Percentiles rank a stretch among this genome's conserved stretches.
Evolutionary conservation across 805 yeast genomes (phyloP).

Genomic region (Starmera amethionina): DNA sequence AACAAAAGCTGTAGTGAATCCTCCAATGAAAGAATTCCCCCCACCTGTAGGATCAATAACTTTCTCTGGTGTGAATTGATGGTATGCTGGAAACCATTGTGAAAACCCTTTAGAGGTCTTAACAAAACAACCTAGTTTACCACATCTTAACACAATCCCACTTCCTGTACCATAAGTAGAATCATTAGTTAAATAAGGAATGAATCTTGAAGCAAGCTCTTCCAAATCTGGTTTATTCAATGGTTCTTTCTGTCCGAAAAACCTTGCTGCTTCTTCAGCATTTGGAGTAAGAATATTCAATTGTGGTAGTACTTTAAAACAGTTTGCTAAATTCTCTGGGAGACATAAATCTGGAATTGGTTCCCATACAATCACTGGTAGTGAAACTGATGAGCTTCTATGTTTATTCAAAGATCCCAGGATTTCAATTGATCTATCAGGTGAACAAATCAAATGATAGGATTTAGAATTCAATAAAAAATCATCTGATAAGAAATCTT

Average conservation of each 20-base stretch:
- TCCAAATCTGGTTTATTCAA: constrained; percentile 28
- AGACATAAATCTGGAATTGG: constrained; percentile 75
- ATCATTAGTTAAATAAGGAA: constrained; percentile 28
- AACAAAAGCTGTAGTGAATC: constrained; percentile 52
- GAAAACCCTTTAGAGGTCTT: constrained; percentile 19
- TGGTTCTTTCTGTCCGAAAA: constrained; percentile 41
- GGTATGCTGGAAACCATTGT: constrained; percentile 68
- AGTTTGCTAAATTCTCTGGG: constrained; percentile 34
- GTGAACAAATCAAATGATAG: constrained; percentile 69
- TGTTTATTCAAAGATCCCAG: constrained; percentile 21
- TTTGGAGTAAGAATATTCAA: constrained; percentile 73
- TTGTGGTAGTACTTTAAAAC: constrained; percentile 27
- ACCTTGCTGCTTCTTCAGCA: constrained; percentile 68
- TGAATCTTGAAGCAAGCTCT: constrained; percentile 30
- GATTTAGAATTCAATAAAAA: constrained; percentile 32
- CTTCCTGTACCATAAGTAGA: constrained; percentile 22
- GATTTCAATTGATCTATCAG: constrained; percentile 46
- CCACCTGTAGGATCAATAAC: constrained; percentile 93
- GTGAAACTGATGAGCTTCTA: constrained; percentile 4
- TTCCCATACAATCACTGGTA: constrained; percentile 62
- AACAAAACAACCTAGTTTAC: constrained; percentile 57
- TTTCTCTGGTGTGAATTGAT: constrained; percentile 23
- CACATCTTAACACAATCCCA: constrained; percentile 66
- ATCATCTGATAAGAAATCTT: constrained; percentile 37
- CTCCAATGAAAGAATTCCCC: constrained; percentile 86